Conservation (phyloP, 2,329 filamentous ascomycete species). For the Dactylonectria estremocensis region DNA sequence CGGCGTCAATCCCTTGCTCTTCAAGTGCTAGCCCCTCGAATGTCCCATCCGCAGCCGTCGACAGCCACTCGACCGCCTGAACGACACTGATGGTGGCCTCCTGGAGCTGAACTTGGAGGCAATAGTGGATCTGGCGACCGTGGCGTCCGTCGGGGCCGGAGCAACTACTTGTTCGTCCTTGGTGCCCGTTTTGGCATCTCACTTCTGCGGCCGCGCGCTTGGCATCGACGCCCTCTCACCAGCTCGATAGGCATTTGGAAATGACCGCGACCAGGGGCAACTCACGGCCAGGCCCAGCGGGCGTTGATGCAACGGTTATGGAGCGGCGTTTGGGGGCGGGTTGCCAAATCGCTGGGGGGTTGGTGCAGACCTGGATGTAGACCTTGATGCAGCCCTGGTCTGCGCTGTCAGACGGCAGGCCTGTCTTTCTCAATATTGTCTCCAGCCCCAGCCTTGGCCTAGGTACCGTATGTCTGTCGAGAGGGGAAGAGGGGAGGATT, state of each 20-base stretch:
- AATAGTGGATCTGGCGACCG: constrained; percentile 29
- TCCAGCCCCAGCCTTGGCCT: constrained; percentile 1
- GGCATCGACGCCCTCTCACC: constrained; percentile 33
- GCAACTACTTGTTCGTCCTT: constrained; percentile 33
- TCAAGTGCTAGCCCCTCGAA: constrained; percentile 30
- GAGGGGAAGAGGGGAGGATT: constrained; percentile 9
- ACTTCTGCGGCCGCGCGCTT: constrained; percentile 36
- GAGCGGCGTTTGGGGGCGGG: constrained; percentile 18
- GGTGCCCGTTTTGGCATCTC: constrained; percentile 35
- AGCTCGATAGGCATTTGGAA: constrained; percentile 29
- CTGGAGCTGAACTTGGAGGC: constrained; percentile 31
- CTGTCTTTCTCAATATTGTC: constrained; percentile 13
- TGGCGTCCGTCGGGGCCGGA: constrained; percentile 29
- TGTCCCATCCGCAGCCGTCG: constrained; percentile 21
- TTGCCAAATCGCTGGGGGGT: constrained; percentile 18
- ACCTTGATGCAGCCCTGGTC: constrained; percentile 23
- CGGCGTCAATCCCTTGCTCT: constrained; percentile 33
- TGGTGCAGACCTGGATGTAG: constrained; percentile 23
- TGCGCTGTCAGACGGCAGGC: constrained; percentile 22
- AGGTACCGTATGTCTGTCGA: constrained; percentile 1
- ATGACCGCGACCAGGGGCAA: constrained; percentile 39
- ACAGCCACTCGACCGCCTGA: constrained; percentile 22
- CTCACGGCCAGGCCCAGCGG: constrained; percentile 36
- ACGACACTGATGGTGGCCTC: constrained; percentile 20
- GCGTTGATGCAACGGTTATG: constrained; percentile 37